Evolutionary conservation across 768 basidiomycete genomes (phyloP).

Genomic region (Hypholoma fasciculare): DNA sequence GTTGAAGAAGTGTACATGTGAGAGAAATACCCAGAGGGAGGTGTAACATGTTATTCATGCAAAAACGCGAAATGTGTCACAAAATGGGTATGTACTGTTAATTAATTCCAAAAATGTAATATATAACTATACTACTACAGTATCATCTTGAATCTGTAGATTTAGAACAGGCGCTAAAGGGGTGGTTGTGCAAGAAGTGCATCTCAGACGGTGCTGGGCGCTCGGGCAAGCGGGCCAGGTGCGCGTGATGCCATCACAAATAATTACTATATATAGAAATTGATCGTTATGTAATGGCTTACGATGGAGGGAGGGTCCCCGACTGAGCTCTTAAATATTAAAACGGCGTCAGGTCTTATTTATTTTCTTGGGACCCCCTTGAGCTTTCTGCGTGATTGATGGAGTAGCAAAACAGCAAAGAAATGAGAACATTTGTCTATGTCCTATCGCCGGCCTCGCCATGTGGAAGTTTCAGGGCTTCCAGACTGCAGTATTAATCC

Average conservation of each 20-base stretch:
- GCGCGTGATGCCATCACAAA: not conserved
- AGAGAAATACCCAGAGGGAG: not conserved
- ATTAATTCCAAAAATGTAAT: not conserved
- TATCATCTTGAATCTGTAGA: not conserved
- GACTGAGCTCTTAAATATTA: not conserved
- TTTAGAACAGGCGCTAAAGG: not conserved
- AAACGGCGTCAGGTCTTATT: not conserved
- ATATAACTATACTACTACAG: not conserved
- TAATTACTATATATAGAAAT: not conserved
- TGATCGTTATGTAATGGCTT: not conserved
- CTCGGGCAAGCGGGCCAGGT: not conserved
- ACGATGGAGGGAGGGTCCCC: not conserved
- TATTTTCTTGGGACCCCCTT: not conserved
- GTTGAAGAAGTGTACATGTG: not conserved
- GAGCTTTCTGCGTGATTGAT: too few relatives aligned
- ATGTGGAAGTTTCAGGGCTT: too few relatives aligned
- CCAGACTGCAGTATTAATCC: too few relatives aligned
- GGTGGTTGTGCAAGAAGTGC: not conserved
- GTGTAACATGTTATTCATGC: not conserved
- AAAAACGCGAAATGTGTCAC: not conserved
- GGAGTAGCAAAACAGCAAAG: too few relatives aligned
- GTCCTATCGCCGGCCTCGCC: too few relatives aligned
- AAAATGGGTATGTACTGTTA: not conserved
- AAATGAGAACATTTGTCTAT: too few relatives aligned
- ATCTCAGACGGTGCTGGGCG: not conserved